Evolutionary conservation across 345 rosid genomes (phyloP), one percentile per base, ranked within the genome.

Genomic region (Clausena lansium): DNA sequence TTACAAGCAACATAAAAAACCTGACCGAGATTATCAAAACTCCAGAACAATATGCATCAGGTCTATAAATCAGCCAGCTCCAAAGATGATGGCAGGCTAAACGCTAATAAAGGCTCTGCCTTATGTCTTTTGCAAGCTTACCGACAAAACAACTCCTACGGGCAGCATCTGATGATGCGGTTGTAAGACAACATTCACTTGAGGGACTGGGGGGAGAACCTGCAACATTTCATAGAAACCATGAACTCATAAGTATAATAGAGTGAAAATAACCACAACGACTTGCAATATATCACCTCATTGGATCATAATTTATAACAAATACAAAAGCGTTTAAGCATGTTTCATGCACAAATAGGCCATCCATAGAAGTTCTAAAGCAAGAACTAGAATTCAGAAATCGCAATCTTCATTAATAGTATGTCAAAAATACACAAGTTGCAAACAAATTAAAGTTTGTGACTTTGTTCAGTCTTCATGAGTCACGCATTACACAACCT

Each of bases 101-200:
- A 73, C 9, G 17, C 74, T 57, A 74, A 22, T 30, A 39, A 30
- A 25, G 30, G 22, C 19, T 52, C 25, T 7, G 15, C 36, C 66
- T 24, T 38, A n/a, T 11, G 57, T n/a, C 41, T 24, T 57, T 6
- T 50, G 67, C 25, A 35, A 73, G 10, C 92, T 83, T 87, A 96
- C 99, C 86, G 98, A 92, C 81, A 88, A 81, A 83, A 96, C 83
- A 83, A 75, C 87, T 79, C 99, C 99, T 75, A 94, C 93, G n/a
- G 98, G 95, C 35, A 80, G 80, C 85, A 86, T 83, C 65, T 79
- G 81, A 82, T 96, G 99, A 82, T 91, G 85, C 0, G 90, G 92
- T 80, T 86, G 84, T 76, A 96, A 83, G 69, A 80, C 47, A 79
- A 81, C 90, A 62, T 88, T 81, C 60, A 96, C 91, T 60, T 87